Percentiles rank a stretch among this genome's conserved stretches.
Conservation (phyloP, 345 rosid genomes). For the Syzygium aqueum region DNA sequence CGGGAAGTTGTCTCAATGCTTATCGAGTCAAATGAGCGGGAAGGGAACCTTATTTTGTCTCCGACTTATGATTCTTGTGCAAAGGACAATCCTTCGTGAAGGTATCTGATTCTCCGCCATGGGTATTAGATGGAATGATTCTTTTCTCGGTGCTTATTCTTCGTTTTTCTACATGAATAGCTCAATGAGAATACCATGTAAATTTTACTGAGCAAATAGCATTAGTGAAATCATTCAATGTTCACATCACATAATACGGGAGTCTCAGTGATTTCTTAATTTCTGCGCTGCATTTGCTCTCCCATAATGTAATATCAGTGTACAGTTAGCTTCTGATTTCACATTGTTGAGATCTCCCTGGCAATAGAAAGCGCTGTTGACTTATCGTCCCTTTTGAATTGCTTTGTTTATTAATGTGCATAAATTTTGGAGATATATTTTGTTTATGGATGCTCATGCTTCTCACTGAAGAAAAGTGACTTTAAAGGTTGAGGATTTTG, state of each 20-base stretch:
- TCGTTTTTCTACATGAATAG: neutral
- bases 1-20: conserved; percentile 80
- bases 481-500: neutral
- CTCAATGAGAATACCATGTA: neutral
- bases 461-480: neutral
- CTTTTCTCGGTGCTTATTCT: conserved; percentile 3
- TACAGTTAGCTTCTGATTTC: neutral
- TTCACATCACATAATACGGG: neutral
- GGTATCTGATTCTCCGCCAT: conserved; percentile 7
- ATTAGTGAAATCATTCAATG: neutral
- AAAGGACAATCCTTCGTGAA: conserved; percentile 10
- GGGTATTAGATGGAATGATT: conserved; percentile 6
- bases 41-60: conserved; percentile 28
- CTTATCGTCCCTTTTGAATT: neutral
- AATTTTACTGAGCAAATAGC: neutral
- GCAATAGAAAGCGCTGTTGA: neutral
- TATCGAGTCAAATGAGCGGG: conserved; percentile 53
- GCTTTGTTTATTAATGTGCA: neutral
- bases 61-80: conserved; percentile 11
- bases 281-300: neutral
- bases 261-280: neutral
- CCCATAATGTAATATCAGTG: neutral
- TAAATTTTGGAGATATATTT: neutral
- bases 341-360: neutral
- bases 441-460: neutral